Evolutionary conservation across 306 rosid species (phyloP).

Genomic region (Castanea mollissima): DNA sequence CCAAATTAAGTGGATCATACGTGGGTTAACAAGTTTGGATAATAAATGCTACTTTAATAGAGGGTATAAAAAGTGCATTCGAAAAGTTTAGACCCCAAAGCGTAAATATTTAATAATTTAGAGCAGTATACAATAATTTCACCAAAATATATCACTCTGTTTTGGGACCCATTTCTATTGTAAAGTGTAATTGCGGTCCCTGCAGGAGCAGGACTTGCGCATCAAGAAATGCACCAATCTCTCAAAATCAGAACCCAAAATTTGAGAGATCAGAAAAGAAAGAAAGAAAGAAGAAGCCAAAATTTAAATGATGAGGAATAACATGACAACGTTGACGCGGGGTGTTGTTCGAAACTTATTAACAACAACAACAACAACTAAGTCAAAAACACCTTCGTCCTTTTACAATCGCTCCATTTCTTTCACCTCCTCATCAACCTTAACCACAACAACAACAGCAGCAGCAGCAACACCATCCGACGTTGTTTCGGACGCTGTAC

Average conservation of each 20-base stretch:
- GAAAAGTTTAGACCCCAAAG: no score
- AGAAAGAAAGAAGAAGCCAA: background rate
- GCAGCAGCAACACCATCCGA: slow-evolving; percentile 4
- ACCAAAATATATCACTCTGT: no score
- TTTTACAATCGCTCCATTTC: slow-evolving; percentile 1
- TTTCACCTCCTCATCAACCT: slow-evolving; percentile 11
- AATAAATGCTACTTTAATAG: no score
- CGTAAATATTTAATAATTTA: no score
- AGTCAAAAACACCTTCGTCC: background rate
- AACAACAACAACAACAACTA: background rate
- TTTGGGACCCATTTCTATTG: no score
- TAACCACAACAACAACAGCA: background rate
- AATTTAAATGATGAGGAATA: background rate
- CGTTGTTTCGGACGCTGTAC: slow-evolving; percentile 21
- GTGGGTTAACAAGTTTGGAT: no score
- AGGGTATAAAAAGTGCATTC: no score
- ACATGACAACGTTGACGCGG: slow-evolving; percentile 12
- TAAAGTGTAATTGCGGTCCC: background rate
- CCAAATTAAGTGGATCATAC: no score
- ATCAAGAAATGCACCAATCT: slow-evolving; percentile 14
- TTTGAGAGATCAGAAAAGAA: no score
- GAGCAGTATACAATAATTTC: no score
- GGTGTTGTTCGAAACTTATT: slow-evolving; percentile 1
- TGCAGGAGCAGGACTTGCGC: slow-evolving; percentile 4
- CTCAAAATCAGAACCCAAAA: no score